Base-by-base conservation (phyloP, 2,329 filamentous ascomycete genomes). In the Aspergillus ochraceoroseus region DNA sequence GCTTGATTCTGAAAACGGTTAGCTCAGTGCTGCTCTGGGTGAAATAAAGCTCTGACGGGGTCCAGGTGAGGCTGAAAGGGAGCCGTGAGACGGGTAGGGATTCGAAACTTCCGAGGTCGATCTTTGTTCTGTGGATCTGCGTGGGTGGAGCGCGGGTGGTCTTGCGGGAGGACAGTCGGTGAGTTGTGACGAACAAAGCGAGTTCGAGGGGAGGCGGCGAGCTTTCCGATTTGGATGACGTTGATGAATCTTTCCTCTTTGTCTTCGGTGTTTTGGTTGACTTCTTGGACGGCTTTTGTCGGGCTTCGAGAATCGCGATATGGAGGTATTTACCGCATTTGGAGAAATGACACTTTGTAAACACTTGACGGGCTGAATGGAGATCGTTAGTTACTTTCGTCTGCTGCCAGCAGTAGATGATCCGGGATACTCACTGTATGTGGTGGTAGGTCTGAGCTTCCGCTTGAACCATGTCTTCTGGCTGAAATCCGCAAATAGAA, bases 21-120 rank as follows among this genome's bases (percentile, higher is more conserved):
- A 33, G 38, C n/a, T 12, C 17, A 3, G 7, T 11, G 7, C 14
- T 8, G 3, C 31, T 32, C 8, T 17, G 9, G 3, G 31, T 29
- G 14, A 42, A 42, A 28, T 30, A 41, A 3, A 42, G 28, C 9
- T 42, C 32, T 9, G n/a, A 26, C n/a, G 17, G 5, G 2, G 32
- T 32, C 39, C 39, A 42, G n/a, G 39, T 42, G 11, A 37, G 13
- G 19, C 15, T 26, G 19, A 31, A 36, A 3, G 39, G 39, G n/a
- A 42, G 32, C 12, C 32, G 22, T 8, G 32, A 37, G 5, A 36
- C 39, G 2, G 27, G 15, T 9, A 42, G n/a, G 5, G 7, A 15
- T 17, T 22, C 9, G 19, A 18, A 25, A 9, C 4, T 11, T 6
- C 39, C 39, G 4, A 42, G 20, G 7, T 42, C 32, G 15, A 37